These are phyloP conservation scores for Candida parachauliodes DNA, from an alignment of 805 yeast genomes.

Conservation along the genomic window DNA sequence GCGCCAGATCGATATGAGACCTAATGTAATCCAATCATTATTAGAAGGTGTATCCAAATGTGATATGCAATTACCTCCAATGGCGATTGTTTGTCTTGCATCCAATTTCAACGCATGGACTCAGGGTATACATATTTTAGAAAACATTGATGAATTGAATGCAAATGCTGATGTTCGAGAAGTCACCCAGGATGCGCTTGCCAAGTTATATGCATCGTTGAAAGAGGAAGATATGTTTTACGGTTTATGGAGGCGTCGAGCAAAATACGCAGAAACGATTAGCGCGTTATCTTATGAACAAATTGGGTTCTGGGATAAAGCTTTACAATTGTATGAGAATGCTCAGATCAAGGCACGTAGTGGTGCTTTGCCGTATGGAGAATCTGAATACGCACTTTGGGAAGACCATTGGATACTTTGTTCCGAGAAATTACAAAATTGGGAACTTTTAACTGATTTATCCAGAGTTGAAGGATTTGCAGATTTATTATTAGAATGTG, in stretches of 20 bases:
- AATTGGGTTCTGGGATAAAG: constrained; percentile 91
- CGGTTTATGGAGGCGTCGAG: constrained; percentile 96
- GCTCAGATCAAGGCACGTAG: constrained; percentile 96
- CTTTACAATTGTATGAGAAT: constrained; percentile 88
- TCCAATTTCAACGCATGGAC: constrained; percentile 89
- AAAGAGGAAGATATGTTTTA: constrained; percentile 97
- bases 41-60: constrained; percentile 80
- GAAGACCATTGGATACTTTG: constrained; percentile 98
- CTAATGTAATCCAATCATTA: constrained; percentile 81
- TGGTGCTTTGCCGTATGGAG: constrained; percentile 93
- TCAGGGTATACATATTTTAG: constrained; percentile 79
- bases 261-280: constrained; percentile 89
- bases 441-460: constrained; percentile 95
- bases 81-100: constrained; percentile 83
- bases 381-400: constrained; percentile 93
- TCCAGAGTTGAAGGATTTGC: constrained; percentile 98
- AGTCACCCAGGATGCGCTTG: constrained; percentile 82
- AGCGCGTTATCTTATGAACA: constrained; percentile 93
- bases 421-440: constrained; percentile 94
- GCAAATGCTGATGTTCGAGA: constrained; percentile 68
- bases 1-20: constrained; percentile 82
- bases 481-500: constrained; percentile 92
- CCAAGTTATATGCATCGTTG: constrained; percentile 81
- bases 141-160: constrained; percentile 57
- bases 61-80: constrained; percentile 85